Conservation (phyloP, 441 rosid genomes). For the Aquilaria agallochum region DNA sequence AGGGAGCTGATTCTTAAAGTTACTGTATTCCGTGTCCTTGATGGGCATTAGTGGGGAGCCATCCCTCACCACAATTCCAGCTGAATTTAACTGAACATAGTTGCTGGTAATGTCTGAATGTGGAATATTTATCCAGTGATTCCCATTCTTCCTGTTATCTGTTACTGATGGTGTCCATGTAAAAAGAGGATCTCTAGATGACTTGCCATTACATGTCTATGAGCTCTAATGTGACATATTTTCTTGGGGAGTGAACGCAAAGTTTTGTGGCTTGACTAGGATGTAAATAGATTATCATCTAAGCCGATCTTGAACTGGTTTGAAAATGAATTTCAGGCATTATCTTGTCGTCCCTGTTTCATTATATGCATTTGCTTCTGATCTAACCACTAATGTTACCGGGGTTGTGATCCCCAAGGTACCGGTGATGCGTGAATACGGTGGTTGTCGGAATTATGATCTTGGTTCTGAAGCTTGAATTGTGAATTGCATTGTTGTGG, state of each 20-base stretch:
- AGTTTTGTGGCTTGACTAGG: not conserved
- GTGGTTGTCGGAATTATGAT: not conserved
- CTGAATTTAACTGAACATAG: constrained; percentile 13
- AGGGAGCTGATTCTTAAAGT: constrained; percentile 7
- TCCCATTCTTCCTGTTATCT: not conserved
- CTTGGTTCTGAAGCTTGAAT: too few species aligned
- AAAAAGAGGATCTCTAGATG: constrained; percentile 5
- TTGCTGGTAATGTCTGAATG: constrained; percentile 16
- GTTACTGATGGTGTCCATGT: too few species aligned
- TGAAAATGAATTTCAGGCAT: too few species aligned
- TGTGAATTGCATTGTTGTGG: too few species aligned
- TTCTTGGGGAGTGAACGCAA: too few species aligned
- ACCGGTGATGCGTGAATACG: not conserved
- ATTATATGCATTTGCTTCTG: not conserved
- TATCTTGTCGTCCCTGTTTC: too few species aligned
- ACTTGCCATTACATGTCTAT: constrained; percentile 5
- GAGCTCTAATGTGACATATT: not conserved
- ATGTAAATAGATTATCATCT: too few species aligned
- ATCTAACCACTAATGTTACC: too few species aligned
- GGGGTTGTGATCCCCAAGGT: too few species aligned
- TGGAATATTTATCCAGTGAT: not conserved
- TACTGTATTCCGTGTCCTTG: constrained; percentile 6
- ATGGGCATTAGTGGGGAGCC: constrained; percentile 19
- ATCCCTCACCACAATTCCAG: constrained; percentile 17
- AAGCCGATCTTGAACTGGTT: too few species aligned